Percentiles rank a stretch among this genome's conserved stretches.
phyloP scores from a whole-genome alignment of 352 stramenopile species.

The Phytophthora pisi region DNA sequence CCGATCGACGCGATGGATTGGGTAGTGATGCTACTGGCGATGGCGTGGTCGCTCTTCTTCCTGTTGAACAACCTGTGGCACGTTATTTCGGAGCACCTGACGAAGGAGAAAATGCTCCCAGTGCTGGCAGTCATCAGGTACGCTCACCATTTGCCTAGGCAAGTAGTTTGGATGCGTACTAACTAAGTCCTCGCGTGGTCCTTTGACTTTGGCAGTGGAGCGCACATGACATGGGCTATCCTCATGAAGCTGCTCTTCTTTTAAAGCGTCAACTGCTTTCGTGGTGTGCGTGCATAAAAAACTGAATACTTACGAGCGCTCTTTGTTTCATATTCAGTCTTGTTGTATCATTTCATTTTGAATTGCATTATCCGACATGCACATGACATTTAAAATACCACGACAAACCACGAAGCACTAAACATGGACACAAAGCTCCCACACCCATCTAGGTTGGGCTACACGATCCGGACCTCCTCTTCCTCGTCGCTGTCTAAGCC shows the following conservation, averaged over 20 bases:
- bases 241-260: slow-evolving; percentile 90
- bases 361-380: slow-evolving; percentile 27
- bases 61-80: slow-evolving; percentile 80
- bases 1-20: slow-evolving; percentile 80
- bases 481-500: slow-evolving; percentile 41
- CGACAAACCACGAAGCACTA: slow-evolving; percentile 15
- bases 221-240: slow-evolving; percentile 83
- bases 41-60: slow-evolving; percentile 89
- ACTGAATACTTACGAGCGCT: slow-evolving; percentile 22
- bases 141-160: not conserved
- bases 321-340: slow-evolving; percentile 14
- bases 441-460: slow-evolving; percentile 24
- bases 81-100: slow-evolving; percentile 76
- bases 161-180: too few relatives aligned
- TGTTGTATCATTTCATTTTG: slow-evolving; percentile 9
- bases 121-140: slow-evolving; percentile 85
- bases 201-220: slow-evolving; percentile 45
- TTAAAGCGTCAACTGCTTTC: slow-evolving; percentile 28
- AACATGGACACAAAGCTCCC: slow-evolving; percentile 3
- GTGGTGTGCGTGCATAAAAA: slow-evolving; percentile 25
- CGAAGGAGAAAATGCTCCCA: slow-evolving; percentile 89
- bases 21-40: slow-evolving; percentile 78
- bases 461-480: slow-evolving; percentile 39
- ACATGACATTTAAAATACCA: slow-evolving; percentile 24
- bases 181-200: too few relatives aligned